A percentile compares a stretch with the other conserved stretches of the same genome.
These are phyloP conservation scores for Licmophora abbreviata DNA, from an alignment of 108 stramenopile species.

Conservation along the genomic window DNA sequence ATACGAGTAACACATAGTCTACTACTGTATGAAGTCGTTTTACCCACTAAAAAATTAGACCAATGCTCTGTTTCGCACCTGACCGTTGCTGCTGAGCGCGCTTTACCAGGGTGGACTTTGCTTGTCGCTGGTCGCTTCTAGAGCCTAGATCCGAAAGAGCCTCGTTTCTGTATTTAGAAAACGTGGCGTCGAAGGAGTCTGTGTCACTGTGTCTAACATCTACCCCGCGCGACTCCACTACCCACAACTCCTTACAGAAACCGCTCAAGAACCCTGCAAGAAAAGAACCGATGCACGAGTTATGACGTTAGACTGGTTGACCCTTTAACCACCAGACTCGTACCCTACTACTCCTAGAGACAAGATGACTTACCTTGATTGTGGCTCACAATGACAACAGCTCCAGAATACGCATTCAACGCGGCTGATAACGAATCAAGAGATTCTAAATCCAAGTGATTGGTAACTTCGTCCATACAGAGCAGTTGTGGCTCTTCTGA, in stretches of 20 bases:
- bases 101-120: constrained; percentile 34
- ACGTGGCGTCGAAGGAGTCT: constrained; percentile 59
- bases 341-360: too few relatives aligned
- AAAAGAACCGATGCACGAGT: too few relatives aligned
- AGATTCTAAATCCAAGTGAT: constrained; percentile 89
- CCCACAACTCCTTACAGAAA: constrained; percentile 69
- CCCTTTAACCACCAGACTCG: too few relatives aligned
- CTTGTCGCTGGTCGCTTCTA: constrained; percentile 16
- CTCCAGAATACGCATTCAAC: constrained; percentile 65
- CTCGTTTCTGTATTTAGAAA: constrained; percentile 28
- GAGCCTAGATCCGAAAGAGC: constrained; percentile 10
- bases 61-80: constrained; percentile 7
- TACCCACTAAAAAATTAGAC: constrained; percentile 5
- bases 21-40: neutral
- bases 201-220: constrained; percentile 31
- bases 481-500: constrained; percentile 70
- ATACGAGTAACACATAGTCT: too few relatives aligned
- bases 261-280: constrained; percentile 57
- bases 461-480: constrained; percentile 72
- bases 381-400: constrained; percentile 85
- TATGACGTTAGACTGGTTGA: too few relatives aligned
- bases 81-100: constrained; percentile 26
- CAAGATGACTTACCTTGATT: too few relatives aligned
- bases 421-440: constrained; percentile 80
- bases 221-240: constrained; percentile 51